phyloP scores from a whole-genome alignment of 495 filamentous ascomycete species.

The Thermochaetoides thermophila region DNA sequence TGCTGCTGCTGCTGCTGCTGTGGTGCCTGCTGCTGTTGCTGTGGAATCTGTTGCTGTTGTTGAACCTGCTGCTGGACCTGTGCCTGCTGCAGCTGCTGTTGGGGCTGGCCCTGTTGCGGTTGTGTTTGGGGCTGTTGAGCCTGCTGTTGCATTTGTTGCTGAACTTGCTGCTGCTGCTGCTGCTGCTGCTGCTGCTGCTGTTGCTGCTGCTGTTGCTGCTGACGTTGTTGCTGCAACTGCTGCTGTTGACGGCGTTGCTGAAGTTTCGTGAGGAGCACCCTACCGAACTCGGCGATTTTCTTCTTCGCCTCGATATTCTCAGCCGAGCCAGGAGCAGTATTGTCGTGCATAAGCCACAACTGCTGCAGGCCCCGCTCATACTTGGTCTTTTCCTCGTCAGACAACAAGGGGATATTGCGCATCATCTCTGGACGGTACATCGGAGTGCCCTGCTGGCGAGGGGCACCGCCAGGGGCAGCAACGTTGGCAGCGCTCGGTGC shows the following conservation, averaged over 20 bases:
- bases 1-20: slow-evolving; percentile 3
- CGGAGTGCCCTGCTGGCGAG: slow-evolving; percentile 2
- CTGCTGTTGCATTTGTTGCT: slow-evolving; percentile 5
- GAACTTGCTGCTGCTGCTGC: slow-evolving; percentile 6
- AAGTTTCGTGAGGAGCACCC: slow-evolving; percentile 45
- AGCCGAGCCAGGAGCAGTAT: slow-evolving; percentile 33
- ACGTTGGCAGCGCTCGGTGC: background rate
- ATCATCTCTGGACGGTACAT: slow-evolving; percentile 35
- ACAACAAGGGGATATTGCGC: slow-evolving; percentile 27
- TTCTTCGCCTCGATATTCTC: slow-evolving; percentile 48
- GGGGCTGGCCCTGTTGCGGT: slow-evolving; percentile 7
- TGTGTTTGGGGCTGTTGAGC: slow-evolving; percentile 6
- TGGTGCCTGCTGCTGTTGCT: slow-evolving; percentile 5
- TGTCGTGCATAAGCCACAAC: slow-evolving; percentile 48
- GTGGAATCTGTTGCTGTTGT: slow-evolving; percentile 2
- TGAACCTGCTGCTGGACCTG: too few relatives aligned
- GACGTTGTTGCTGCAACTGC: slow-evolving; percentile 15
- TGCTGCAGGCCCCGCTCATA: slow-evolving; percentile 48
- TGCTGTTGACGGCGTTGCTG: slow-evolving; percentile 12
- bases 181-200: slow-evolving; percentile 5
- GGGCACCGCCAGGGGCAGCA: background rate
- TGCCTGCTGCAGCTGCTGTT: slow-evolving; percentile 5
- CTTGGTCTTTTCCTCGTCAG: slow-evolving; percentile 46
- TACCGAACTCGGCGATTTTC: slow-evolving; percentile 50
- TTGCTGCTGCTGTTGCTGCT: slow-evolving; percentile 13